phyloP scores from a whole-genome alignment of 192 early-diverging fungal genomes.

The Coemansia furcata region DNA sequence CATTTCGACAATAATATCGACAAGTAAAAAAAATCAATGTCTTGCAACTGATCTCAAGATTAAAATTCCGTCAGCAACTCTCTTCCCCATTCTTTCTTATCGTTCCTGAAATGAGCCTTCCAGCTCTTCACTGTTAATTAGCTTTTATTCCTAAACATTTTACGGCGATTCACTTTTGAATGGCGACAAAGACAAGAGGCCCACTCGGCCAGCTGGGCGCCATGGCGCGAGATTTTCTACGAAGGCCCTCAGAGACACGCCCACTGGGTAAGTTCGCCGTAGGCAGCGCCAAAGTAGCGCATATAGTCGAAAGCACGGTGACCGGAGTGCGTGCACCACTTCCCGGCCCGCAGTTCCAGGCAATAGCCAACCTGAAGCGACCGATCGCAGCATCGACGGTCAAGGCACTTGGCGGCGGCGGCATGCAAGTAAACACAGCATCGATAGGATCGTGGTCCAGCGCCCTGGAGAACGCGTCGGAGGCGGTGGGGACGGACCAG shows the following conservation, averaged over 20 bases:
- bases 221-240: slow-evolving; percentile 23
- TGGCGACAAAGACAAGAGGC: slow-evolving; percentile 37
- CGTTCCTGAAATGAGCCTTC: neutral
- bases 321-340: slow-evolving; percentile 38
- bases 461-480: slow-evolving; percentile 33
- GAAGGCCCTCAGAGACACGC: slow-evolving; percentile 27
- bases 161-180: slow-evolving; percentile 1
- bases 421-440: neutral
- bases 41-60: neutral
- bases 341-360: slow-evolving; percentile 25
- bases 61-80: neutral
- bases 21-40: neutral
- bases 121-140: neutral
- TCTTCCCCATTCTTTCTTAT: neutral
- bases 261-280: slow-evolving; percentile 45
- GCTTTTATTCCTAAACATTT: neutral
- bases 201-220: slow-evolving; percentile 37
- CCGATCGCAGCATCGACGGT: slow-evolving; percentile 29
- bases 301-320: slow-evolving; percentile 34
- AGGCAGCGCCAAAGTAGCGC: slow-evolving; percentile 38
- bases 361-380: slow-evolving; percentile 20
- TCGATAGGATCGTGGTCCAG: slow-evolving; percentile 13
- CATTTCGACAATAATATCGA: no score
- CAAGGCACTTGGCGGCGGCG: neutral
- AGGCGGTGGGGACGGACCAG: slow-evolving; percentile 13